phyloP scores from a whole-genome alignment of 208 protist genomes.

The Leishmania amazonensis region DNA sequence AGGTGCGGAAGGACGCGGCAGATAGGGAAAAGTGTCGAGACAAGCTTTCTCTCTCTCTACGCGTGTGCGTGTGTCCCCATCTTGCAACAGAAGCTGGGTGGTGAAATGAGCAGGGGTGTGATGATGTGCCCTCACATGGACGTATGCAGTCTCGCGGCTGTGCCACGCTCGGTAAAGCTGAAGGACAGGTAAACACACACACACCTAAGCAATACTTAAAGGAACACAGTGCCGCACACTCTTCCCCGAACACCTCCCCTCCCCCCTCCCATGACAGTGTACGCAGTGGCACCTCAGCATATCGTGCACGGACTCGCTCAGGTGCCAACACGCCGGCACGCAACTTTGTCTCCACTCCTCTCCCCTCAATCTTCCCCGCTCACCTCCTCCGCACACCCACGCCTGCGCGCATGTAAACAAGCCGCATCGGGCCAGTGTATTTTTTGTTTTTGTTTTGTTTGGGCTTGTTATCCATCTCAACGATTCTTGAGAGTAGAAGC shows the following conservation, averaged over 20 bases:
- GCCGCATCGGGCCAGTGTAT: neutral
- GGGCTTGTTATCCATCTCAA: neutral
- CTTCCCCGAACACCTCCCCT: neutral
- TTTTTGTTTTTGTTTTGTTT: too few relatives aligned
- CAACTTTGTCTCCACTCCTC: neutral
- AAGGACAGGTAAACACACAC: constrained; percentile 2
- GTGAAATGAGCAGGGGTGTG: neutral
- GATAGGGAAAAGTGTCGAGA: neutral
- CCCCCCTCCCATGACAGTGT: neutral
- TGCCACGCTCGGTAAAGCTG: neutral
- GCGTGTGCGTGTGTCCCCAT: neutral
- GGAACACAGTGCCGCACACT: neutral
- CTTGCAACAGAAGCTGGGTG: neutral
- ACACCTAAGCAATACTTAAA: neutral
- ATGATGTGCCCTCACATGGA: neutral
- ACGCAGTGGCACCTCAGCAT: neutral
- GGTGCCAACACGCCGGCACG: neutral
- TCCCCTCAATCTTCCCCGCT: neutral
- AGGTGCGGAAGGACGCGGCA: neutral
- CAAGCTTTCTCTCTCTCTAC: neutral
- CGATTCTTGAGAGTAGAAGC: neutral
- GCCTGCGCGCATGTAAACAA: neutral
- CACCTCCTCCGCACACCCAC: neutral
- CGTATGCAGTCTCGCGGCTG: neutral
- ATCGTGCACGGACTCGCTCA: neutral